phyloP scores from a whole-genome alignment of 345 rosid genomes.

The Linum trigynum region DNA sequence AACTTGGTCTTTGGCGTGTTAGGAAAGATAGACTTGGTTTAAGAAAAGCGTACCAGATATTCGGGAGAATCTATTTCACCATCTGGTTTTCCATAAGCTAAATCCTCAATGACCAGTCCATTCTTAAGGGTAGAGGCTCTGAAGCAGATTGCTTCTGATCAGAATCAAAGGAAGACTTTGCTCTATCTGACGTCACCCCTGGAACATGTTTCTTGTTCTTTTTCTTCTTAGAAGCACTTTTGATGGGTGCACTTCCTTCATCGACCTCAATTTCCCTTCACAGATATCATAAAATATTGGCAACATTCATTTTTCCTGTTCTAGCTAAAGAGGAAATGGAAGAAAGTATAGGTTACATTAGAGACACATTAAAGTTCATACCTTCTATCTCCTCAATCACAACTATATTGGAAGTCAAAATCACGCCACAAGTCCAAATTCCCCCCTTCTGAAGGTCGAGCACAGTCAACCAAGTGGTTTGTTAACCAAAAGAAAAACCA shows the following conservation, averaged over 20 bases:
- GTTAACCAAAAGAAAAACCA: no score
- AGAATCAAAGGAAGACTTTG: background rate
- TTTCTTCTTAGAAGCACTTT: conserved; percentile 43
- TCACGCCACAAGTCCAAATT: no score
- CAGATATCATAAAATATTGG: conserved; percentile 6
- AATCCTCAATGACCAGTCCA: conserved; percentile 78
- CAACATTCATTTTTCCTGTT: no score
- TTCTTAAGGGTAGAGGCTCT: conserved; percentile 65
- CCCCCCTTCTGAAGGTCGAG: no score
- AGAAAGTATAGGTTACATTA: background rate
- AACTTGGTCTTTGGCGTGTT: no score
- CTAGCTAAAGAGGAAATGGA: no score
- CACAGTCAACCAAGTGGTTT: no score
- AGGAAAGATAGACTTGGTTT: no score
- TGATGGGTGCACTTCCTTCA: conserved; percentile 24
- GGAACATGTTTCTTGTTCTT: conserved; percentile 47
- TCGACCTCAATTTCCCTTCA: conserved; percentile 27
- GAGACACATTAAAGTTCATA: conserved; percentile 4
- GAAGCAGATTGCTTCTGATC: conserved; percentile 25
- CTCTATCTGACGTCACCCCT: conserved; percentile 22
- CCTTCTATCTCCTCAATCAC: conserved; percentile 86
- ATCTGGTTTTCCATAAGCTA: conserved; percentile 79
- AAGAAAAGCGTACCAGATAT: conserved; percentile 34
- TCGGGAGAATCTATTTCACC: conserved; percentile 84
- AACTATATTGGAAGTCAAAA: conserved; percentile 24